Evolutionary conservation across 1,139 yeast species (phyloP).

Genomic region (Candida anutae): DNA sequence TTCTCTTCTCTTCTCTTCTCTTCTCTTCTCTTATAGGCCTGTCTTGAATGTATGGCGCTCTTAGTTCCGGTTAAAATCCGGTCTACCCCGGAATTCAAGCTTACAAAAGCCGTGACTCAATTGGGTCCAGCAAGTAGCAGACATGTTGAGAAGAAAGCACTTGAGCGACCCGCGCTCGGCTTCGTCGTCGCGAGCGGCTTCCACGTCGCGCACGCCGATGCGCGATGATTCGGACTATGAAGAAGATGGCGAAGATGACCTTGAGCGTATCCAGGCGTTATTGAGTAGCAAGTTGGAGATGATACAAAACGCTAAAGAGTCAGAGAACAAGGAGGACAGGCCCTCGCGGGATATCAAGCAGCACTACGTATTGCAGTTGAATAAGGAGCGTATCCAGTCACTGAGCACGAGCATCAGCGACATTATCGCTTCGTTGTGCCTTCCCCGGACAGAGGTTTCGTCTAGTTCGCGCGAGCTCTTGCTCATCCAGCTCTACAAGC

Average conservation of each 20-base stretch:
- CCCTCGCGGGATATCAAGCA: conserved; percentile 17
- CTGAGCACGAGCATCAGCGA: conserved; percentile 34
- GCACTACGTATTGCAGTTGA: conserved; percentile 23
- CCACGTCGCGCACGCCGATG: conserved; percentile 36
- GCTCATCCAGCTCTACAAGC: conserved; percentile 43
- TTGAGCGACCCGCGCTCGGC: conserved; percentile 10
- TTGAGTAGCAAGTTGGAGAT: conserved; percentile 29
- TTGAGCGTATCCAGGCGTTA: conserved; percentile 33
- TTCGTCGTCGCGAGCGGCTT: conserved; percentile 25
- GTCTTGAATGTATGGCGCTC: too few relatives aligned
- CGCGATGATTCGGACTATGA: conserved; percentile 24
- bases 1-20: too few relatives aligned
- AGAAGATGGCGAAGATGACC: conserved; percentile 37
- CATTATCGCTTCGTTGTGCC: conserved; percentile 29
- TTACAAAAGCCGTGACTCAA: too few relatives aligned
- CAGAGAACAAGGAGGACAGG: conserved; percentile 10
- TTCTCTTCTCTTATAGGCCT: too few relatives aligned
- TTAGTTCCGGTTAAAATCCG: too few relatives aligned
- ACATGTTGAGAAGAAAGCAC: conserved; percentile 6
- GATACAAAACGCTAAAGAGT: conserved; percentile 9
- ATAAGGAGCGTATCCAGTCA: conserved; percentile 28
- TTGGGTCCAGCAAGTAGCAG: too few relatives aligned
- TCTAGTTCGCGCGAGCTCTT: conserved; percentile 43
- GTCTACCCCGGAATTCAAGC: too few relatives aligned
- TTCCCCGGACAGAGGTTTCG: conserved; percentile 39